Base-by-base conservation (phyloP, 495 filamentous ascomycete genomes). In the Platismatia glauca region DNA sequence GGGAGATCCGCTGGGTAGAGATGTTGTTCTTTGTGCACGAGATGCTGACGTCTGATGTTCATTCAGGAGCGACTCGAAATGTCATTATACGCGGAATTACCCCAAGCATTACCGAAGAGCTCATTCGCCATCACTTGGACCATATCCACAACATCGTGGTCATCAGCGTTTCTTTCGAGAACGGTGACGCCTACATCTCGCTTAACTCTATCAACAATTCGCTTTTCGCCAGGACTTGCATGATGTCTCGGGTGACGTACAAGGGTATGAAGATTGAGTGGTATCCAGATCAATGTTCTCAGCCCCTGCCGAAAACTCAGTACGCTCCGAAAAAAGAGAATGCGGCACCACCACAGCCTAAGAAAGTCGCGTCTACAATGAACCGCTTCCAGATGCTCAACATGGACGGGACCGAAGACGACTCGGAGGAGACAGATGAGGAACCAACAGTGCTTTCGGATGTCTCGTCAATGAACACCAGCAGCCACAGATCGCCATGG, bases 71-170 rank as follows among this genome's bases (percentile, higher is more conserved):
- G n/a, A 87, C 83, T 50, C 85, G 90, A 59, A 92, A 92, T 67
- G 71, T 95, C 29, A 73, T 90, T 41, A 78, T 95, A 53, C 79
- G 77, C 65, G 80, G 80, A 11, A 80, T 80, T 33, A 75, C 79
- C 52, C 70, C 74, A 37, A 80, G 76, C 57, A 79, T 90, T 63
- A 90, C 85, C 0, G 86, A 87, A 60, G 73, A 77, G 5, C 69
- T 76, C 7, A 82, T 95, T 52, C 83, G 88, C 3, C 82, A 87
- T 7, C 87, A 95, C 67, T 74, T 93, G 48, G 87, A 93, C 20
- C 90, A 94, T 69, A 92, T 95, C 65, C 83, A 91, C 71, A 89
- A 89, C 67, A 76, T 93, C 13, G 77, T 86, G 35, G 78, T 95
- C 18, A 80, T 92, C 70, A 82, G 82, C 61, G 75, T 93, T 27